Evolutionary conservation across 129 eudicot species (phyloP).

Genomic region (Flaveria ramosissima): DNA sequence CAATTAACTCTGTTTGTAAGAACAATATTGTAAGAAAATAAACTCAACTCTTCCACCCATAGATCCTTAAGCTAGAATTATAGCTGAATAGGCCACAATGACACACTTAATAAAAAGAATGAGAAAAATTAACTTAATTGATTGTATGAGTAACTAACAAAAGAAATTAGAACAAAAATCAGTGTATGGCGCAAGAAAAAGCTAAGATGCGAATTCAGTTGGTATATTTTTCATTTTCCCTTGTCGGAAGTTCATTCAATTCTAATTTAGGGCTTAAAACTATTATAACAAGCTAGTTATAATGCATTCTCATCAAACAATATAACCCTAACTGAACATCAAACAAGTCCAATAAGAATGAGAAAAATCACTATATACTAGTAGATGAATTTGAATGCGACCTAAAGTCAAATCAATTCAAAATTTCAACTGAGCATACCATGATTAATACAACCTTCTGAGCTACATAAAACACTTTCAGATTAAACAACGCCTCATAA

Average conservation of each 20-base stretch:
- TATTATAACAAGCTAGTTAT: background rate
- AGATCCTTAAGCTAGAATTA: slow-evolving; percentile 3
- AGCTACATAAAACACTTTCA: background rate
- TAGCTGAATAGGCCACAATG: background rate
- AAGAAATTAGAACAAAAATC: background rate
- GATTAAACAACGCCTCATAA: slow-evolving; percentile 3
- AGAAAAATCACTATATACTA: background rate
- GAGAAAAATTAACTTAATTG: background rate
- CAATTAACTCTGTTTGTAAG: slow-evolving; percentile 40
- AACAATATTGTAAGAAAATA: background rate
- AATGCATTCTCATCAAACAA: background rate
- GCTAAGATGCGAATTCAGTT: background rate
- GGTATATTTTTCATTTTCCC: background rate
- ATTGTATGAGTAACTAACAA: background rate
- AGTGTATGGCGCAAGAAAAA: background rate
- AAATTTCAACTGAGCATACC: background rate
- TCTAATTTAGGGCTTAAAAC: background rate
- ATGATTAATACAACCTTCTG: background rate
- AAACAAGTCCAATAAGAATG: slow-evolving; percentile 1
- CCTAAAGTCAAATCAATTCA: background rate
- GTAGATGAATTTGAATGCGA: background rate
- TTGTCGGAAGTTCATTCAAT: background rate
- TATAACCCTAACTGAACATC: background rate
- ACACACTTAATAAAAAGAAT: background rate
- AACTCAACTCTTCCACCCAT: background rate